Conservation (phyloP, 257 asterid genomes). For the Primulina huaijiensis region DNA sequence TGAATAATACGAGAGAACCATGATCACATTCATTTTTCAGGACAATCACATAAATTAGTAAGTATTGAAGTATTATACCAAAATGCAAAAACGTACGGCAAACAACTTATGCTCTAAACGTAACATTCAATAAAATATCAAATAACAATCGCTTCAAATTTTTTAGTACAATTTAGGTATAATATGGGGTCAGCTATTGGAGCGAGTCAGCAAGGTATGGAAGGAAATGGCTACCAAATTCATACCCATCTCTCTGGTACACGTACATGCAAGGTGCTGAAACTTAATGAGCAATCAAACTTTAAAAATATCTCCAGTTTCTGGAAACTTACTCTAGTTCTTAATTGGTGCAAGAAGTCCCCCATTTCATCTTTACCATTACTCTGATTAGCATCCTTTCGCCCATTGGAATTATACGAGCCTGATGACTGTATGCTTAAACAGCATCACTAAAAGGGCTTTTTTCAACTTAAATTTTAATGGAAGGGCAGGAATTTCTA, state of each 20-base stretch:
- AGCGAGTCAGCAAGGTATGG: conserved; percentile 10
- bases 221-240: conserved; percentile 8
- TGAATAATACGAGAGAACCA: not conserved
- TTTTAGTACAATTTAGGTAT: conserved; percentile 7
- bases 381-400: conserved; percentile 35
- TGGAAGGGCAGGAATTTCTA: not conserved
- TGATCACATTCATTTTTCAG: not conserved
- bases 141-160: not conserved
- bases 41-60: not conserved
- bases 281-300: not conserved
- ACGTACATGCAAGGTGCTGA: not conserved
- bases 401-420: conserved; percentile 39
- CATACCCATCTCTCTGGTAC: not conserved
- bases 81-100: not conserved
- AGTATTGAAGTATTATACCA: not conserved
- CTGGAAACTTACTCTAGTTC: conserved; percentile 67
- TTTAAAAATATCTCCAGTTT: conserved; percentile 14
- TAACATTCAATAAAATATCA: not conserved
- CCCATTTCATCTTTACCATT: conserved; percentile 56
- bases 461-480: conserved; percentile 2
- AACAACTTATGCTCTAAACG: no score
- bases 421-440: conserved; percentile 40
- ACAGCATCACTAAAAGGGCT: conserved; percentile 13
- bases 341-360: conserved; percentile 93
- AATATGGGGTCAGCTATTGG: conserved; percentile 17